Conservation (phyloP, 345 rosid species). For the Salix purpurea region DNA sequence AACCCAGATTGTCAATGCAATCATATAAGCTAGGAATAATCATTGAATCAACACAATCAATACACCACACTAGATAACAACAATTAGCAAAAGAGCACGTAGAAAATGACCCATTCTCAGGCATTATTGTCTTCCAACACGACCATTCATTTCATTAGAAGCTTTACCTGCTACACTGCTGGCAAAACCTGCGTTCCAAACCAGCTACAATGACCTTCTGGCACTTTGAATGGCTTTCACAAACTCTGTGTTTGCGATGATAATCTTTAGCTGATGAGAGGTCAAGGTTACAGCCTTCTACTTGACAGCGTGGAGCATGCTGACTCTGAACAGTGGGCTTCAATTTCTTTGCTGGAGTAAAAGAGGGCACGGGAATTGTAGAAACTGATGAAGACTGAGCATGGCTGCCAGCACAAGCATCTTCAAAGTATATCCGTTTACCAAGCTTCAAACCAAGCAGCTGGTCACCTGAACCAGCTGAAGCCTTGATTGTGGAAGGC, state of each 20-base stretch:
- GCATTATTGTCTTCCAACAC: not conserved
- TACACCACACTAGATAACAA: slow-evolving; percentile 2
- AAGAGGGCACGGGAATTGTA: slow-evolving; percentile 34
- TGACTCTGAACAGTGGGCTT: slow-evolving; percentile 45
- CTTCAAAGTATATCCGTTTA: slow-evolving; percentile 63
- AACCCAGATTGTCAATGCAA: slow-evolving; percentile 1
- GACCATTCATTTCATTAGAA: not conserved
- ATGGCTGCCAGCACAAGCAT: slow-evolving; percentile 47
- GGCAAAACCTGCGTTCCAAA: slow-evolving; percentile 85
- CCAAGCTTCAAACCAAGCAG: slow-evolving; percentile 79
- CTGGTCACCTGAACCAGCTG: slow-evolving; percentile 70
- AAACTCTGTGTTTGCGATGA: slow-evolving; percentile 78
- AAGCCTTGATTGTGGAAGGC: slow-evolving; percentile 51
- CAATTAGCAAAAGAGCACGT: not conserved
- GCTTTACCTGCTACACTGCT: slow-evolving; percentile 90
- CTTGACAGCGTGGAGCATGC: slow-evolving; percentile 55
- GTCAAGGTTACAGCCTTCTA: slow-evolving; percentile 78
- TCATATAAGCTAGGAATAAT: not conserved
- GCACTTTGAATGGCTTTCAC: slow-evolving; percentile 74
- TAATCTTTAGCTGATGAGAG: slow-evolving; percentile 81
- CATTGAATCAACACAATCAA: not conserved
- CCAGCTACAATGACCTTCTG: slow-evolving; percentile 76
- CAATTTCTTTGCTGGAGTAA: slow-evolving; percentile 56
- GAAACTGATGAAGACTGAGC: slow-evolving; percentile 40
- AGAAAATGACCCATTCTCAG: not conserved